phyloP scores from a whole-genome alignment of 495 filamentous ascomycete genomes.

The Articulospora tetracladia region DNA sequence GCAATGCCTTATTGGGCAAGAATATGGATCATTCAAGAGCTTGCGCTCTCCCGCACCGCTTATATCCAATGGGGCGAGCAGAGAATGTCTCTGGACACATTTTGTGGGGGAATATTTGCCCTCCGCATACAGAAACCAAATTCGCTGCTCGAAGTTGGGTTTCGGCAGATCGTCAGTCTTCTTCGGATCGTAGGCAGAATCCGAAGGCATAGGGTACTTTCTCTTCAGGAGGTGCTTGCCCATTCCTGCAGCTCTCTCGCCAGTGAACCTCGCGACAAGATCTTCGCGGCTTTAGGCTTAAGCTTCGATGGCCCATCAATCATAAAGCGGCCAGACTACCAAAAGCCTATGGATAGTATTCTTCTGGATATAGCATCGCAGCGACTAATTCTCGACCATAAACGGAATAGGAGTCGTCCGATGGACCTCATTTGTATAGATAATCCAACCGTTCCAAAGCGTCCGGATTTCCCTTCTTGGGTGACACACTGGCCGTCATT shows the following conservation, averaged over 20 bases:
- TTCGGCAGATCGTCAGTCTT: neutral
- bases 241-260: neutral
- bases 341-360: no score
- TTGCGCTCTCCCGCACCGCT: neutral
- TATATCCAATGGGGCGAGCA: neutral
- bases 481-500: no score
- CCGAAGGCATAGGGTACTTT: no score
- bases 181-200: neutral
- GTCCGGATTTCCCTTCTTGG: no score
- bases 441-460: no score
- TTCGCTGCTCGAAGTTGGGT: neutral
- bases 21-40: conserved; percentile 2
- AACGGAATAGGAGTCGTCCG: no score
- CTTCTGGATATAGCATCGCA: no score
- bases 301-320: no score
- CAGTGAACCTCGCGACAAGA: neutral
- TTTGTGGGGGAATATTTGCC: neutral
- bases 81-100: neutral
- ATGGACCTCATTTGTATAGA: no score
- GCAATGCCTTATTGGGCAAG: neutral
- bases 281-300: neutral
- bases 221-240: neutral
- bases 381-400: no score
- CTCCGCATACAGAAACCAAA: neutral
- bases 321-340: no score